Evolutionary conservation across 306 rosid genomes (phyloP), one percentile per base, ranked within the genome.

Genomic region (Datisca glomerata): DNA sequence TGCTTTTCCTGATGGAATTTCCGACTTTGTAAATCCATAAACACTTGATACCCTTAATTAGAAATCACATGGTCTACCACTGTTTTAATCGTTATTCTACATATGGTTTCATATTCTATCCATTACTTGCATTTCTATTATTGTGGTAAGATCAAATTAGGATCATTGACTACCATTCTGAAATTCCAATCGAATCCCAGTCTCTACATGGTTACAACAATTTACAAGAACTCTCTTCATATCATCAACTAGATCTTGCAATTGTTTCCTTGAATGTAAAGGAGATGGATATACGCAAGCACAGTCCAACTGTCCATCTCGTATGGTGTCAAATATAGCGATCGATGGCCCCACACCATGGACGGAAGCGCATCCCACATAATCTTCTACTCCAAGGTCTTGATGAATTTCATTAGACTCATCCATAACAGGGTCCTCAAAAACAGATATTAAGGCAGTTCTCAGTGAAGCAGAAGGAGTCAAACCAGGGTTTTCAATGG

Each of bases 261-360:
- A 75, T 66, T 84, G 98, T 57, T 84, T 79, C 64, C 81, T 71
- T 1, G 91, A 84, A 55, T 77, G 89, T 69, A 89, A 67, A 27
- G 94, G 97, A 1, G 68, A 71, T 12, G 93, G 94, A 65, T 76
- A 83, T 29, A 83, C 73, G 48, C 75, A 69, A 28, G 75, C 49
- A 53, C 85, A 73, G 43, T 83, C 80, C 79, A 89, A 62, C 21
- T 45, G 38, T n/a, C 91, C 95, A 18, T 59, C 24, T 7, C 79
- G 58, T 28, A 89, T 64, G 29, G 80, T 70, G 53, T 89, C 93
- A 2, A 83, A 89, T 16, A 84, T 13, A 43, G 93, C 95, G 8
- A 83, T 25, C 23, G 95, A 89, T 8, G 97, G 94, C 28, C 97
- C 97, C 12, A 89, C 75, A 1, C 97, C 95, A 17, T 89, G 95